Evolutionary conservation across 2,329 filamentous ascomycete species (phyloP).

Genomic region (Phoma sp.): DNA sequence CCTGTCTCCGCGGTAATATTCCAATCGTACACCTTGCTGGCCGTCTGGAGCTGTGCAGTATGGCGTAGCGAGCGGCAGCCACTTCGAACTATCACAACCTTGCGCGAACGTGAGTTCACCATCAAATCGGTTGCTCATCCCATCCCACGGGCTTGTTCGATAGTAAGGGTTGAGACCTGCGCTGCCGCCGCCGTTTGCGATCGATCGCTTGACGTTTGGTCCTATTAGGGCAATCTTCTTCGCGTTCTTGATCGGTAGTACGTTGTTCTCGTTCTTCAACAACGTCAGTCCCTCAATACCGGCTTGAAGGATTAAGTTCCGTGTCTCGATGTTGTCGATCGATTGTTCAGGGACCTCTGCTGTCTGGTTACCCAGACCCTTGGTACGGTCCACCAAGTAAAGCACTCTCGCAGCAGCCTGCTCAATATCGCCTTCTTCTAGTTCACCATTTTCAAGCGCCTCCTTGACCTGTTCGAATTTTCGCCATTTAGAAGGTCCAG

Average conservation of each 20-base stretch:
- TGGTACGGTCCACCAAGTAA: conserved; percentile 68
- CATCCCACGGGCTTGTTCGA: conserved; percentile 68
- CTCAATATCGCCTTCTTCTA: conserved; percentile 57
- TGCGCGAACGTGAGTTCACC: conserved; percentile 66
- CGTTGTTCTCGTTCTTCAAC: conserved; percentile 65
- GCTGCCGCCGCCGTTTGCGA: conserved; percentile 72
- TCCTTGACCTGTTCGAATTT: conserved; percentile 45
- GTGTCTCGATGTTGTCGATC: conserved; percentile 62
- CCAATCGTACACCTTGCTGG: conserved; percentile 66
- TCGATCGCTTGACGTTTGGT: conserved; percentile 70
- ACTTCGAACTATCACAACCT: conserved; percentile 69
- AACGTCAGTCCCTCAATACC: conserved; percentile 69
- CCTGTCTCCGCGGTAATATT: conserved; percentile 69
- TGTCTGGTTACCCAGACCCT: conserved; percentile 62
- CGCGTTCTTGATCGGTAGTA: conserved; percentile 65
- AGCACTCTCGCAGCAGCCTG: conserved; percentile 61
- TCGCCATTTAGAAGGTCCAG: conserved; percentile 50
- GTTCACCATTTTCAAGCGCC: conserved; percentile 43
- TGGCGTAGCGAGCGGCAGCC: conserved; percentile 67
- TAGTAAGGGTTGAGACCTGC: conserved; percentile 74
- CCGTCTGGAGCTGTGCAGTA: conserved; percentile 64
- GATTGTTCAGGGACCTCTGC: conserved; percentile 63
- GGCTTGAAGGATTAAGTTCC: conserved; percentile 65
- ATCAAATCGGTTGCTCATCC: conserved; percentile 62
- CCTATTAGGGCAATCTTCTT: conserved; percentile 70